A percentile compares a stretch with the other conserved stretches of the same genome.
These are phyloP conservation scores for Salvia splendens DNA, from an alignment of 257 asterid species.

Conservation along the genomic window DNA sequence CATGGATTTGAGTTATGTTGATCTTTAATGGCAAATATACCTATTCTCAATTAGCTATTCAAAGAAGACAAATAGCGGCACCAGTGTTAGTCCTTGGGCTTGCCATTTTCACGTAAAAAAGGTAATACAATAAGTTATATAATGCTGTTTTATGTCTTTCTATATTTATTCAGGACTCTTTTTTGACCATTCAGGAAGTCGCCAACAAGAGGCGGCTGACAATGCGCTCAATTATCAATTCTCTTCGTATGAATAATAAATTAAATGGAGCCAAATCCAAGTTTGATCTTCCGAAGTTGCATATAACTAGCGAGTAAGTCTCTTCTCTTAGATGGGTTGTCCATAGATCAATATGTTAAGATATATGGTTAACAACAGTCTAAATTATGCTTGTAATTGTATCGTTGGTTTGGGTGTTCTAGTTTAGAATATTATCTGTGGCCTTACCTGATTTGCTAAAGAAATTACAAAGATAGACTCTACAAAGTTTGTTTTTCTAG, in stretches of 20 bases:
- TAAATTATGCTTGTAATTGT: conserved; percentile 9
- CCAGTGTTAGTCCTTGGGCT: conserved; percentile 59
- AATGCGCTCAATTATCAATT: conserved; percentile 52
- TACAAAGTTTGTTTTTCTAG: background rate
- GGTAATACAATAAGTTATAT: conserved; percentile 48
- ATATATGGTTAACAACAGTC: conserved; percentile 14
- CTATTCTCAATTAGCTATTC: conserved; percentile 46
- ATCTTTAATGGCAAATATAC: conserved; percentile 29
- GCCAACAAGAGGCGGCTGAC: conserved; percentile 53
- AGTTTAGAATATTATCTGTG: conserved; percentile 6
- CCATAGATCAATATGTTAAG: conserved; percentile 14
- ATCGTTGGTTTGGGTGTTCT: conserved; percentile 19
- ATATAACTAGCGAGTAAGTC: conserved; percentile 63
- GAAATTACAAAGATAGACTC: background rate
- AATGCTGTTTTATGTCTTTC: conserved; percentile 2
- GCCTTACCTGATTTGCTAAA: background rate
- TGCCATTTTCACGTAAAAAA: conserved; percentile 76
- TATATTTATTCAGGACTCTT: conserved; percentile 25
- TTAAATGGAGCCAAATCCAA: conserved; percentile 45
- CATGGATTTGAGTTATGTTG: conserved; percentile 23
- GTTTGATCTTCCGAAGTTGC: conserved; percentile 53
- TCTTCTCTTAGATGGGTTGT: conserved; percentile 22
- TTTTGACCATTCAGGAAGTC: conserved; percentile 59
- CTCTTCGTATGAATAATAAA: conserved; percentile 54
- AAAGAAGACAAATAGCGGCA: conserved; percentile 35